phyloP scores from a whole-genome alignment of 1,284 basidiomycete species.

The Tilletia horrida region DNA sequence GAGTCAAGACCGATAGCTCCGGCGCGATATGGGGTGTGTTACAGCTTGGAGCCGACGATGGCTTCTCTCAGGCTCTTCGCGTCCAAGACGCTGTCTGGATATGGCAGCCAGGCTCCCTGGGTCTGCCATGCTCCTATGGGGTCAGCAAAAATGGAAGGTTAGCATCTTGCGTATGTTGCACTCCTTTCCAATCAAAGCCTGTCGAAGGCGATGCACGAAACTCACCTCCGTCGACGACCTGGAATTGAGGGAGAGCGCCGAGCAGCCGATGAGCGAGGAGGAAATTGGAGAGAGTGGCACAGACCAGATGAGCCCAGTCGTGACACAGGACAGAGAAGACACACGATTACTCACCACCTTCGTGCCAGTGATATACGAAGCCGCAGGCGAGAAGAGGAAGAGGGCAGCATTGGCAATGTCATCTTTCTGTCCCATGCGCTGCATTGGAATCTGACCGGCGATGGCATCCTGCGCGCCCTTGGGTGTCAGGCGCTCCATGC shows the following conservation, averaged over 20 bases:
- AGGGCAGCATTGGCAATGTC: constrained; percentile 78
- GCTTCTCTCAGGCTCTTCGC: constrained; percentile 24
- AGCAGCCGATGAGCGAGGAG: neutral
- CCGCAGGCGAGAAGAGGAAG: constrained; percentile 85
- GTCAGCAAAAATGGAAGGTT: neutral
- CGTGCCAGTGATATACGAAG: constrained; percentile 71
- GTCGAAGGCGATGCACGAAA: no score
- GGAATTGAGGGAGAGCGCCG: no score
- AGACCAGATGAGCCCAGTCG: neutral
- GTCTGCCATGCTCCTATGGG: constrained; percentile 31
- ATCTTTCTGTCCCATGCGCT: constrained; percentile 52
- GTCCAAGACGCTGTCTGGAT: constrained; percentile 45
- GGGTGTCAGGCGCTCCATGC: constrained; percentile 69
- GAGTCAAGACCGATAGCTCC: no score
- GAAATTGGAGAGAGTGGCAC: neutral
- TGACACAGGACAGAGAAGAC: neutral
- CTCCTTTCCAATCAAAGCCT: no score
- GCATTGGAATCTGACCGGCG: constrained; percentile 40
- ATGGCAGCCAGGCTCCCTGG: constrained; percentile 46
- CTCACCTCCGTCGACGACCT: constrained; percentile 8
- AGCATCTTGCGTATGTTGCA: no score
- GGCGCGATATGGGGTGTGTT: no score
- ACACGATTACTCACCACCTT: constrained; percentile 29
- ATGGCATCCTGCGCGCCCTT: constrained; percentile 55
- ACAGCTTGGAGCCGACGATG: constrained; percentile 17